These are phyloP conservation scores for Boletus reticulatus DNA, from an alignment of 768 basidiomycete genomes.

Conservation along the genomic window DNA sequence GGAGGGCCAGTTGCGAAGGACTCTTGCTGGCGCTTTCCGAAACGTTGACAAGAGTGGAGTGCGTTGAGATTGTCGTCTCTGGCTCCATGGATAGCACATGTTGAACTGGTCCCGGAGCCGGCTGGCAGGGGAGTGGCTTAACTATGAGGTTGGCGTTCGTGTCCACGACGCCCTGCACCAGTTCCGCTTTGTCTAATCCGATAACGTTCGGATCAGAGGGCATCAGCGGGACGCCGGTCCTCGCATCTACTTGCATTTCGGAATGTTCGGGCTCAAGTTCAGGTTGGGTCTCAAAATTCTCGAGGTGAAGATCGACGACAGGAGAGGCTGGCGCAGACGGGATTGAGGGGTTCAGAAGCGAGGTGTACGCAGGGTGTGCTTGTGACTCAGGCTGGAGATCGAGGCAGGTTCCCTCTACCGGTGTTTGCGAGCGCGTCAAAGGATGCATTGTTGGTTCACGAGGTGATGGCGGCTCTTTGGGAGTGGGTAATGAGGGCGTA, in stretches of 20 bases:
- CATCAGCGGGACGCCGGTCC: not conserved
- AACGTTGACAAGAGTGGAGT: not conserved
- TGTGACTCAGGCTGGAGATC: conserved; percentile 3
- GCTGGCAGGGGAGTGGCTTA: not conserved
- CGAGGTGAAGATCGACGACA: conserved; percentile 1
- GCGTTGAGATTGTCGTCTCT: not conserved
- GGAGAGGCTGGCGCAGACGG: conserved; percentile 4
- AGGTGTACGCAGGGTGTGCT: not conserved
- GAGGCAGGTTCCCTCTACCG: not conserved
- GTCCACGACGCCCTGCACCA: not conserved
- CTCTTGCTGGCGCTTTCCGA: conserved; percentile 6
- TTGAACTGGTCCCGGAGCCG: conserved; percentile 3
- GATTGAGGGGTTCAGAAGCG: not conserved
- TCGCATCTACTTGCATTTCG: not conserved
- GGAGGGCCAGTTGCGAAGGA: conserved; percentile 15
- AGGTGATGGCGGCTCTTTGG: not conserved
- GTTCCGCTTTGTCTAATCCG: not conserved
- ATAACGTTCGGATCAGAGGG: conserved; percentile 1
- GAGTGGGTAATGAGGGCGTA: not conserved
- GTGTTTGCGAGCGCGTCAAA: not conserved
- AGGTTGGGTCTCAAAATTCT: not conserved
- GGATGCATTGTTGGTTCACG: not conserved
- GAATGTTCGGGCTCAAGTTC: not conserved
- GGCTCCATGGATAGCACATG: not conserved
- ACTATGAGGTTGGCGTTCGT: not conserved